These are phyloP conservation scores for Macadamia integrifolia DNA, from an alignment of 164 flowering plant genomes.

Conservation along the genomic window DNA sequence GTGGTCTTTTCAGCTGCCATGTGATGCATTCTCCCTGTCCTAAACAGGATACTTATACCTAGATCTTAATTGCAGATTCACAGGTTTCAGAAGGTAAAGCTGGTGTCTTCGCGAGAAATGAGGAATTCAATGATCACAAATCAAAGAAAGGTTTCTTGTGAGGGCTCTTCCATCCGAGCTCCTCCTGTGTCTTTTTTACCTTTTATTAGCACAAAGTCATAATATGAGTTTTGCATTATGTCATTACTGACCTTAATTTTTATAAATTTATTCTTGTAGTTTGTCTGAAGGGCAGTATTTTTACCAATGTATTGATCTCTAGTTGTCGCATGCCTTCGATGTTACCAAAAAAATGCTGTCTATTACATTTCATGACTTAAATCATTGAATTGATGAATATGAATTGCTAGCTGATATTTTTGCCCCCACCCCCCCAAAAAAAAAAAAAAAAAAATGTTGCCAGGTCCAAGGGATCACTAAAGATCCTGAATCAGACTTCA, in stretches of 20 bases:
- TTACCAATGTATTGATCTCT: too few relatives aligned
- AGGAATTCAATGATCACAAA: conserved; percentile 16
- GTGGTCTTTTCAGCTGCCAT: too few relatives aligned
- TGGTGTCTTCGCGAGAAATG: conserved; percentile 10
- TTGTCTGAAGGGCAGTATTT: not conserved
- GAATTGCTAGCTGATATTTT: too few relatives aligned
- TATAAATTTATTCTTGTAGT: not conserved
- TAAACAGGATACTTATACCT: conserved; percentile 1
- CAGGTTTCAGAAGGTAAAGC: conserved; percentile 21
- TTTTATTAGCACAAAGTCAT: not conserved
- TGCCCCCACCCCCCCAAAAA: too few relatives aligned
- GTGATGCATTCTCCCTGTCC: not conserved
- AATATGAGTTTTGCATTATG: not conserved
- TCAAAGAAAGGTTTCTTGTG: conserved; percentile 27
- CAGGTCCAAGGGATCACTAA: conserved; percentile 34
- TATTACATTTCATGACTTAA: too few relatives aligned
- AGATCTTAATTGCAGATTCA: conserved; percentile 18
- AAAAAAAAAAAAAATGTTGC: not conserved
- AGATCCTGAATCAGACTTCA: conserved; percentile 26
- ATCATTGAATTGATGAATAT: too few relatives aligned
- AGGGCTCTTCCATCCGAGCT: conserved; percentile 18
- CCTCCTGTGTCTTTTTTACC: not conserved
- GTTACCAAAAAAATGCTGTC: too few relatives aligned
- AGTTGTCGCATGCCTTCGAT: too few relatives aligned
- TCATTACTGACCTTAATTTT: too few relatives aligned